Evolutionary conservation across 169 alveolate genomes (phyloP), one percentile per base, ranked within the genome.

Genomic region (Plasmodium coatneyi): DNA sequence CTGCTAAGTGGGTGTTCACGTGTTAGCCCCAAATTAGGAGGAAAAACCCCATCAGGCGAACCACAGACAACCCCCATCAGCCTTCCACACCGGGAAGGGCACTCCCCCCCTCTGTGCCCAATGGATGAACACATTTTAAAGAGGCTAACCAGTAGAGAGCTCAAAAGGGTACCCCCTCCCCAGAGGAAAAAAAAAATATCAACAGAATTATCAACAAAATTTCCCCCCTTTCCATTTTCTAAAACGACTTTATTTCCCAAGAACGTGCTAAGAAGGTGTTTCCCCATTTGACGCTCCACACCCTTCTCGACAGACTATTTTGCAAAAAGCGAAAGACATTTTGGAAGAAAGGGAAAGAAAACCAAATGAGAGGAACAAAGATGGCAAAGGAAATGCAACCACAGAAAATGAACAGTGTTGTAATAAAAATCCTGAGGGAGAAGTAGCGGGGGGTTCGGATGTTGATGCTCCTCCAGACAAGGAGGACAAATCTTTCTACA

Each of bases 91-190:
- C 39, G 3, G 39, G 39, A 32, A 3, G 5, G 39, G 39, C 39
- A 1, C 5, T 32, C 3, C 3, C 39, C 39, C 3, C 3, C 5
- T 32, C 39, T 32, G 39, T 32, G 39, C 39, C 3, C 34, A 49
- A 84, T 84, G 93, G 84, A 84, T n/a, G 93, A 84, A 10, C 86
- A 84, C 25, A 70, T 84, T 84, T 74, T 84, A 72, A 76, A 84
- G 41, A 39, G 70, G 9, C 71, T 84, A 84, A 84, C 93, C 25
- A 76, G 30, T 30, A 84, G 93, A 54, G 93, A 84, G 60, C 43
- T 84, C 46, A 84, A 84, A 84, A 72, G 30, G 80, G 93, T 84
- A 36, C 76, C 76, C 14, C 14, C 76, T 2, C 5, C 76, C 3
- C 3, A 25, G 72, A 72, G 30, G 46, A 84, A 84, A 25, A 25